Conservation (phyloP, 257 asterid species). For the Solanum appendiculatum region DNA sequence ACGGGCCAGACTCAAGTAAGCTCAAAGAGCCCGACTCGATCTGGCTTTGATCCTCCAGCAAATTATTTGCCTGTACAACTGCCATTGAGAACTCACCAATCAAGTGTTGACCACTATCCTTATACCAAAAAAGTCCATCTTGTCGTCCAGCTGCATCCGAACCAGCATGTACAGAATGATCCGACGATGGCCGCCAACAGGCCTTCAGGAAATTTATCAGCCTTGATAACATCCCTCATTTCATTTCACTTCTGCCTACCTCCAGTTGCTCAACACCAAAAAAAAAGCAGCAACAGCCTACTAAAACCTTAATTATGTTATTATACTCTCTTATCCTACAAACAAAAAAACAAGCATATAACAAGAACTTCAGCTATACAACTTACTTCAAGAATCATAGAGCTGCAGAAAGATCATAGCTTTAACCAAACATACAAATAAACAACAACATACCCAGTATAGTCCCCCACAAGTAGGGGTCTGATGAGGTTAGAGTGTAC, state of each 20-base stretch:
- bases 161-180: slow-evolving; percentile 14
- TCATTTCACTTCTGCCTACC: slow-evolving; percentile 29
- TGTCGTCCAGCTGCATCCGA: slow-evolving; percentile 34
- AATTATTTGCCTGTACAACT: slow-evolving; percentile 46
- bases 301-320: neutral
- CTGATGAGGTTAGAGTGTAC: neutral
- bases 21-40: slow-evolving; percentile 41
- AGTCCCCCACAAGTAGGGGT: neutral
- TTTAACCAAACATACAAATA: neutral
- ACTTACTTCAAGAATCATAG: neutral
- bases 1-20: slow-evolving; percentile 36
- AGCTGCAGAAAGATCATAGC: neutral
- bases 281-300: slow-evolving; percentile 17
- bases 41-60: slow-evolving; percentile 52
- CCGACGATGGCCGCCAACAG: slow-evolving; percentile 37
- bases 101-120: slow-evolving; percentile 36
- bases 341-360: neutral
- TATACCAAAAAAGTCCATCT: slow-evolving; percentile 47
- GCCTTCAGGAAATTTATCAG: slow-evolving; percentile 37
- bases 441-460: neutral
- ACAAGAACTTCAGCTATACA: neutral
- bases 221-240: slow-evolving; percentile 55
- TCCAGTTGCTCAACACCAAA: slow-evolving; percentile 28
- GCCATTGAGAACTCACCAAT: slow-evolving; percentile 48
- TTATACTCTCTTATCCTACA: slow-evolving; percentile 6